Evolutionary conservation across 2,329 filamentous ascomycete species (phyloP), one percentile per base, ranked within the genome.

Genomic region (Leptosphaerulina australis): DNA sequence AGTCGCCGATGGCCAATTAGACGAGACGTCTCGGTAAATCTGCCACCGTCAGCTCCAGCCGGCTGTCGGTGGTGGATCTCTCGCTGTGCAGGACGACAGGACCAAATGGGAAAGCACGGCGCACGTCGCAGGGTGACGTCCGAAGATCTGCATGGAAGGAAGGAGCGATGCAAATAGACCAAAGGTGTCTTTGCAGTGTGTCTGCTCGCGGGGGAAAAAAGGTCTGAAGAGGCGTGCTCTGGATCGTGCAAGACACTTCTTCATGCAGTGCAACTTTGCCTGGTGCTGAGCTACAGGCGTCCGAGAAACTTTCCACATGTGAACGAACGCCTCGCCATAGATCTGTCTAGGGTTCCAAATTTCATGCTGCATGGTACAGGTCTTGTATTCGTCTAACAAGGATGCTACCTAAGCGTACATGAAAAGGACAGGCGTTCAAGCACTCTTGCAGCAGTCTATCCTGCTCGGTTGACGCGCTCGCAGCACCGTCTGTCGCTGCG

Each of bases 291-390:
- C 25, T 21, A 22, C 35, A 17, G 3, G 20, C 25, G 15, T 10
- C 48, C 41, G 48, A 51, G 31, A 46, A 51, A 51, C 41, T 51
- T 51, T 46, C 48, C 41, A 41, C 36, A 46, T 28, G 36, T 17
- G 26, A 34, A 33, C 21, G 31, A 51, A 41, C 36, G 47, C 40
- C 29, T 40, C 25, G 41, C 41, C 25, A 51, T 31, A 37, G 36
- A 35, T 21, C 14, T 26, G 33, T 44, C 47, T 50, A 50, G 40
- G 47, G 36, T 41, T 26, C 48, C 41, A 45, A 37, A 45, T 25
- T 45, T 41, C 36, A 43, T 37, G 41, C 36, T 30, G 36, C 41
- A 41, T 40, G 48, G 48, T 33, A 45, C 48, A 41, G 48, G 30
- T 31, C 41, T 45, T 35, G 40, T 45, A 11, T 44, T 40, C 40